These are phyloP conservation scores for Ambrosia hybrid DNA, from an alignment of 140 eudicot species.

Conservation along the genomic window DNA sequence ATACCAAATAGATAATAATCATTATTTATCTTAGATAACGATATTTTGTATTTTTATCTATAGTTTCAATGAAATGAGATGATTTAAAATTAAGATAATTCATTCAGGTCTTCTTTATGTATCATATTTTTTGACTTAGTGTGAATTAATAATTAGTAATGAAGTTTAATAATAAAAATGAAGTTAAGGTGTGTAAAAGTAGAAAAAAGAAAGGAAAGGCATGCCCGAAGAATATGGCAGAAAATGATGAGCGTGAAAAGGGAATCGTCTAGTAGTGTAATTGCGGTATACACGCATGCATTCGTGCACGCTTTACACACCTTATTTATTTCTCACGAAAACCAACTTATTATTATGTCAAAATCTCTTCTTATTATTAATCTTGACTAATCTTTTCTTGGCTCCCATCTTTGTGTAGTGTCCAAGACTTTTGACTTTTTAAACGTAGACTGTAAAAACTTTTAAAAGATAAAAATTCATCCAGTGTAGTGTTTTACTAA, in stretches of 20 bases:
- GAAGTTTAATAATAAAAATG: neutral
- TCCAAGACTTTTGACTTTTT: neutral
- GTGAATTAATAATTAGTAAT: neutral
- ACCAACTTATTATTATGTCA: neutral
- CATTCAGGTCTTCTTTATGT: neutral
- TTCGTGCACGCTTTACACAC: slow-evolving; percentile 26
- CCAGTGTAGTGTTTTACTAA: too few relatives aligned
- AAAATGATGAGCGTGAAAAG: slow-evolving; percentile 31
- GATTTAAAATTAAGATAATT: too few relatives aligned
- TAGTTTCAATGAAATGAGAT: too few relatives aligned
- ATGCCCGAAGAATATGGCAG: slow-evolving; percentile 29
- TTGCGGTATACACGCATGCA: slow-evolving; percentile 30
- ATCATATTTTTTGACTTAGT: neutral
- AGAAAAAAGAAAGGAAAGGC: slow-evolving; percentile 17
- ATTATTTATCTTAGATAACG: too few relatives aligned
- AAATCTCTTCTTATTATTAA: neutral
- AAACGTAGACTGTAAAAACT: too few relatives aligned
- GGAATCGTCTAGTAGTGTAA: slow-evolving; percentile 14
- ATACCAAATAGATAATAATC: too few relatives aligned
- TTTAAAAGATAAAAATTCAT: too few relatives aligned
- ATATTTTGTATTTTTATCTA: too few relatives aligned
- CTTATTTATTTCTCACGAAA: slow-evolving; percentile 8
- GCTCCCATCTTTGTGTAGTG: neutral
- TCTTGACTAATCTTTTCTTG: neutral
- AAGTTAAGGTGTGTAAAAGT: neutral